Conservation (phyloP, 805 yeast genomes). For the Candida argentea region DNA sequence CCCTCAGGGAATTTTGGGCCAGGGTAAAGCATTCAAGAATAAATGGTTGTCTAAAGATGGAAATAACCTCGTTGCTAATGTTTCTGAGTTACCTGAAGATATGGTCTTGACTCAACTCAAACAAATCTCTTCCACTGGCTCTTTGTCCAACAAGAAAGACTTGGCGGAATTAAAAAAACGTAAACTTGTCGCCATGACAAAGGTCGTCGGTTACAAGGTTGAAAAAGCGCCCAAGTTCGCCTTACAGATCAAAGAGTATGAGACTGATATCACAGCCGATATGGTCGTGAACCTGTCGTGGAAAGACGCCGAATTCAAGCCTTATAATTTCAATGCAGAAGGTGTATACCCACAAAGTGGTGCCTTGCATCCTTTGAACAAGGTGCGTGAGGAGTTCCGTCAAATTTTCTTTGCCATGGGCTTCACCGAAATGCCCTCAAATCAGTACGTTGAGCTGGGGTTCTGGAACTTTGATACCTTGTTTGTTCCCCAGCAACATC, state of each 20-base stretch:
- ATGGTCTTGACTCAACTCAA: constrained; percentile 55
- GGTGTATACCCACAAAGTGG: constrained; percentile 83
- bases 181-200: constrained; percentile 65
- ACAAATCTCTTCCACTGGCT: constrained; percentile 45
- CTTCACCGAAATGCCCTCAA: constrained; percentile 97
- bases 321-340: constrained; percentile 92
- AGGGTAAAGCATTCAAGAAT: constrained; percentile 94
- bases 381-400: constrained; percentile 95
- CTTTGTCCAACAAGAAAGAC: constrained; percentile 52
- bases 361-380: constrained; percentile 92
- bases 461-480: constrained; percentile 98
- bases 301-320: constrained; percentile 79
- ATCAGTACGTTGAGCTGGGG: constrained; percentile 95
- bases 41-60: constrained; percentile 92
- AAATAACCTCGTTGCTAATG: constrained; percentile 59
- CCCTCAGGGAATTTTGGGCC: constrained; percentile 81
- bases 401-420: constrained; percentile 97
- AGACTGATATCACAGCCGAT: constrained; percentile 91
- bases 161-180: constrained; percentile 87
- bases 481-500: constrained; percentile 98
- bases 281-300: constrained; percentile 80
- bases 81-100: constrained; percentile 51
- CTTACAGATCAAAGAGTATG: constrained; percentile 65
- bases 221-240: constrained; percentile 80
- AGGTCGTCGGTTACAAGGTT: constrained; percentile 65